Percentiles rank a stretch among this genome's conserved stretches.
These are phyloP conservation scores for Pyrenochaeta sp. DNA, from an alignment of 2,329 filamentous ascomycete species.

Conservation along the genomic window DNA sequence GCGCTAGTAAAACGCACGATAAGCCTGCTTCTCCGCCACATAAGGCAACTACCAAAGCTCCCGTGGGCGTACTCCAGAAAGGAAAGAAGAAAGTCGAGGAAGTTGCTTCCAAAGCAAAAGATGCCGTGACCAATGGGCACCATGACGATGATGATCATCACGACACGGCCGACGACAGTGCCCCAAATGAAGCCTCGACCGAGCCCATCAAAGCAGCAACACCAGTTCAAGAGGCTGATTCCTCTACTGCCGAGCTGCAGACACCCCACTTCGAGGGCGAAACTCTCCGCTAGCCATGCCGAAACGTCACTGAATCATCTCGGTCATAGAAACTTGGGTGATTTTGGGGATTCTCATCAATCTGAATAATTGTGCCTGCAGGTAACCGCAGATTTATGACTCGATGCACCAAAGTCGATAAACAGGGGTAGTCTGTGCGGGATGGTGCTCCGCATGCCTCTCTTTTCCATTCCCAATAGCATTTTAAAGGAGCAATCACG, in stretches of 20 bases:
- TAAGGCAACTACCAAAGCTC: conserved; percentile 30
- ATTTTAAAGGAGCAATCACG: conserved; percentile 47
- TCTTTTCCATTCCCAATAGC: conserved; percentile 33
- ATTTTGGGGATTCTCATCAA: conserved; percentile 2
- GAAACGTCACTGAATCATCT: neutral
- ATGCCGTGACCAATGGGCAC: conserved; percentile 38
- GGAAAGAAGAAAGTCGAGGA: conserved; percentile 48
- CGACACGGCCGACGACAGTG: conserved; percentile 12
- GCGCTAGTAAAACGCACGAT: conserved; percentile 71
- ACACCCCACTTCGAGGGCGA: conserved; percentile 32
- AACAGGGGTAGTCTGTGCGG: too few relatives aligned
- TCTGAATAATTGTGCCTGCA: too few relatives aligned
- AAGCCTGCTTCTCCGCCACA: conserved; percentile 58
- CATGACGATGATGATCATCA: conserved; percentile 23
- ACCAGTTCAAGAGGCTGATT: conserved; percentile 27
- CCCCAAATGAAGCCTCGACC: conserved; percentile 7
- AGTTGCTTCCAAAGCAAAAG: conserved; percentile 44
- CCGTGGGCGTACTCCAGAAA: conserved; percentile 37
- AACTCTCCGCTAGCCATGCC: conserved; percentile 26
- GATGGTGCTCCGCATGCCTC: conserved; percentile 2
- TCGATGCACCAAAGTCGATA: too few relatives aligned
- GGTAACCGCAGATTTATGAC: too few relatives aligned
- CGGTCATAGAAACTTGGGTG: conserved; percentile 1
- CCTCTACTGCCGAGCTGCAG: conserved; percentile 31
- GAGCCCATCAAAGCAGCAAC: conserved; percentile 18